Evolutionary conservation across 805 yeast species (phyloP).

Genomic region (Alloascoidea africana): DNA sequence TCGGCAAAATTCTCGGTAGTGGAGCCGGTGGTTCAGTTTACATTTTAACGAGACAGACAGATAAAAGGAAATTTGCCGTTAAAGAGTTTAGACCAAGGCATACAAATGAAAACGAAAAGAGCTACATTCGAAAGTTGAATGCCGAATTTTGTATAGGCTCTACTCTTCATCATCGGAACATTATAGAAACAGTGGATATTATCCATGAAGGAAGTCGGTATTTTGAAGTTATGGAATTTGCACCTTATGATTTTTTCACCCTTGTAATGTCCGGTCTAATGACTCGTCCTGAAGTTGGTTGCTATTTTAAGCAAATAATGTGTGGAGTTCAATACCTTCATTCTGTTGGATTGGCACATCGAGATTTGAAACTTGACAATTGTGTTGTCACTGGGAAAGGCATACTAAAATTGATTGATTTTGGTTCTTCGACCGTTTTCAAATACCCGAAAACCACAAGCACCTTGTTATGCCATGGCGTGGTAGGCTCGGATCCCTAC

Average conservation of each 20-base stretch:
- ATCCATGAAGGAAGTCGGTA: slow-evolving; percentile 79
- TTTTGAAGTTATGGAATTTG: slow-evolving; percentile 88
- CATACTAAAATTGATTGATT: slow-evolving; percentile 80
- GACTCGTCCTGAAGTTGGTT: slow-evolving; percentile 63
- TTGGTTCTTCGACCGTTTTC: slow-evolving; percentile 87
- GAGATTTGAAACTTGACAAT: slow-evolving; percentile 85
- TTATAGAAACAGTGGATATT: slow-evolving; percentile 82
- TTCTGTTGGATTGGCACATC: slow-evolving; percentile 73
- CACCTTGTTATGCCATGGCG: slow-evolving; percentile 64
- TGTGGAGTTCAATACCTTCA: slow-evolving; percentile 75
- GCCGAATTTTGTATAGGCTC: slow-evolving; percentile 92
- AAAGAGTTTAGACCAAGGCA: slow-evolving; percentile 79
- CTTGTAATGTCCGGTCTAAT: slow-evolving; percentile 88
- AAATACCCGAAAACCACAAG: slow-evolving; percentile 71
- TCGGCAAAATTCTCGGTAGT: slow-evolving; percentile 80
- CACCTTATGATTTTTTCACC: slow-evolving; percentile 85
- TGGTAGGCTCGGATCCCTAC: slow-evolving; percentile 82
- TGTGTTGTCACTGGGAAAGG: slow-evolving; percentile 79
- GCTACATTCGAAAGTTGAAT: slow-evolving; percentile 82
- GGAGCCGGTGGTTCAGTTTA: slow-evolving; percentile 93
- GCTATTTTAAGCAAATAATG: slow-evolving; percentile 80
- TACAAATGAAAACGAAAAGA: slow-evolving; percentile 60
- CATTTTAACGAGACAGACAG: slow-evolving; percentile 50
- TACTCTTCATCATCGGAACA: slow-evolving; percentile 77
- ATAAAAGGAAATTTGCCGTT: slow-evolving; percentile 70